Evolutionary conservation across 176 grass and related monocot genomes (phyloP), one percentile per base, ranked within the genome.

Genomic region (Chloris gayana): DNA sequence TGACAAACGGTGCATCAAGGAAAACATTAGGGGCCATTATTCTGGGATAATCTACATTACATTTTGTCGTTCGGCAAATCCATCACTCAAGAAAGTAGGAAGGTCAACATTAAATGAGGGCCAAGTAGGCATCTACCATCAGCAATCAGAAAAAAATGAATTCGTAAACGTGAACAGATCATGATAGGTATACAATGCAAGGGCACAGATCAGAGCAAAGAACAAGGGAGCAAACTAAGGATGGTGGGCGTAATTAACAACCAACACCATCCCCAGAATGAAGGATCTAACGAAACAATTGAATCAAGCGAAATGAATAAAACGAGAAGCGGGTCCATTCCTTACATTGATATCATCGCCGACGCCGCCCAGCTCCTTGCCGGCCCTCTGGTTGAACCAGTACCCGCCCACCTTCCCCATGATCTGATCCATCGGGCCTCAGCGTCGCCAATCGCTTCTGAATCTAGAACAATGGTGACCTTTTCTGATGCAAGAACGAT

Each of bases 301-400:
- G 50, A 10, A 58, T 10, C 64, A 6, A 73, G 32, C 7, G n/a
- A 57, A 32, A 41, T 1, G 7, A 26, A 7, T 9, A 56, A 45
- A 1, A 7, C 22, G 31, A 82, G 29, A 30, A 11, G 15, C 14
- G 34, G 15, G 2, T 4, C 22, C 41, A 21, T 34, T 33, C n/a
- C 80, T 88, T 45, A 97, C 95, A 69, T 92, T 98, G 78, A 94
- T 71, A 26, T 92, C 95, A 5, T 91, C 88, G 4, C 89, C 91
- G 18, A 91, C 62, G 50, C 73, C 81, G 80, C 86, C 83, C 45
- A 94, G 81, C 90, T 98, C 89, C 78, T 92, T 89, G 83, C 69
- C 77, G 70, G 92, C 95, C 17, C 90, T 91, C 74, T 94, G 84
- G 85, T 45, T 90, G 80, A 98, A 94, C 95, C 85, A 98, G 81